These are phyloP conservation scores for Penicillium desertorum DNA, from an alignment of 495 filamentous ascomycete species.

Conservation along the genomic window DNA sequence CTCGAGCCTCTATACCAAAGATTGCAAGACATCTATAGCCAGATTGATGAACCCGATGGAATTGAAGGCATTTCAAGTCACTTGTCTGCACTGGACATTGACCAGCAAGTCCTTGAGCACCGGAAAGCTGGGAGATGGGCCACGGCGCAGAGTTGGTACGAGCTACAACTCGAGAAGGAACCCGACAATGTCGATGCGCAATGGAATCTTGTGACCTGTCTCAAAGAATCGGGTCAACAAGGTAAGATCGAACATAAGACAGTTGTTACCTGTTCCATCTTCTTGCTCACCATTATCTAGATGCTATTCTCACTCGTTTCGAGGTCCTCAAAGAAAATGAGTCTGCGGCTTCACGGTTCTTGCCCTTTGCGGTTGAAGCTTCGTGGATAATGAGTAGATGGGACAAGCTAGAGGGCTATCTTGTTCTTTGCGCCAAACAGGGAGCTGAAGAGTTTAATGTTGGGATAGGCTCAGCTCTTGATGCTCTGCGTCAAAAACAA, in stretches of 20 bases:
- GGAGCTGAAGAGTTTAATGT: slow-evolving; percentile 77
- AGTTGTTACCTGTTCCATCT: slow-evolving; percentile 12
- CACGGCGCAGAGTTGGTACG: slow-evolving; percentile 98
- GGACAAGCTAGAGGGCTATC: slow-evolving; percentile 69
- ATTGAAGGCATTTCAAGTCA: slow-evolving; percentile 91
- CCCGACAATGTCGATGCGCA: slow-evolving; percentile 76
- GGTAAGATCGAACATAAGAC: slow-evolving; percentile 44
- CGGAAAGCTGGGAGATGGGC: slow-evolving; percentile 94
- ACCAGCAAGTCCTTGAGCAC: slow-evolving; percentile 90
- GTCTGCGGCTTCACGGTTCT: slow-evolving; percentile 54
- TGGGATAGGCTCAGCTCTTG: slow-evolving; percentile 69
- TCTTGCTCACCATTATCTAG: slow-evolving; percentile 40
- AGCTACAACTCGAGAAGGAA: slow-evolving; percentile 75
- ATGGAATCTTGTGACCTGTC: slow-evolving; percentile 78
- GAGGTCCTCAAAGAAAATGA: slow-evolving; percentile 66
- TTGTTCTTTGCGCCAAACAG: slow-evolving; percentile 50
- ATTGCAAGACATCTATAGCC: slow-evolving; percentile 88
- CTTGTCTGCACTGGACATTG: slow-evolving; percentile 74
- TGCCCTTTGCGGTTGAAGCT: slow-evolving; percentile 84
- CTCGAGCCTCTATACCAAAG: slow-evolving; percentile 66
- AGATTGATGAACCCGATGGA: slow-evolving; percentile 96
- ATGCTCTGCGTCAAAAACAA: slow-evolving; percentile 59
- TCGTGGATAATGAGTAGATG: slow-evolving; percentile 86
- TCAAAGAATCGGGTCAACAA: slow-evolving; percentile 90
- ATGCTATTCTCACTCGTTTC: slow-evolving; percentile 80